Evolutionary conservation across 2,329 filamentous ascomycete species (phyloP).

Genomic region (Lojkania enalia): DNA sequence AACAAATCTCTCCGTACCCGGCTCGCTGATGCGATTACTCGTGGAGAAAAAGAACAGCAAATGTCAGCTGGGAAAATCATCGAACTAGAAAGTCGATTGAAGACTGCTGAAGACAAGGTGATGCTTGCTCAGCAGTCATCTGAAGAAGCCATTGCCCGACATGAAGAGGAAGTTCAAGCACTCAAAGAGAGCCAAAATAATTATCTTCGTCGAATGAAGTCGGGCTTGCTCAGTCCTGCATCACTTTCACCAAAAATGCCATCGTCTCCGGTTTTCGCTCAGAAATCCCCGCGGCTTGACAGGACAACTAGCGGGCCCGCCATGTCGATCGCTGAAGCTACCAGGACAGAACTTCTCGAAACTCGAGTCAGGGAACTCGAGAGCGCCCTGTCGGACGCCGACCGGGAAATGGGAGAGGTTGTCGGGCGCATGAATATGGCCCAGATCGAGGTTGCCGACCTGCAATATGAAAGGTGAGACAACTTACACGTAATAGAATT

Average conservation of each 20-base stretch:
- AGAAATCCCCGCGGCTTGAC: conserved; percentile 63
- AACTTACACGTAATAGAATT: not conserved
- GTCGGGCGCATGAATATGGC: conserved; percentile 80
- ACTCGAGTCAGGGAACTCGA: conserved; percentile 83
- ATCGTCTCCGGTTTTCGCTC: conserved; percentile 64
- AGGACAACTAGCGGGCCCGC: conserved; percentile 64
- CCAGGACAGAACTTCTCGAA: conserved; percentile 75
- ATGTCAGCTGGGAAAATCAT: conserved; percentile 81
- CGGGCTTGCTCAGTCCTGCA: conserved; percentile 51
- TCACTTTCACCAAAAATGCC: conserved; percentile 62
- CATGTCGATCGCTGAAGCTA: conserved; percentile 65
- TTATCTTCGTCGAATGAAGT: conserved; percentile 74
- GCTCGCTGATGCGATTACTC: conserved; percentile 75
- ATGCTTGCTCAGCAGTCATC: conserved; percentile 81
- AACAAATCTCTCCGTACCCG: conserved; percentile 77
- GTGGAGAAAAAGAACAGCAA: conserved; percentile 82
- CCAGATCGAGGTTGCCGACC: conserved; percentile 79
- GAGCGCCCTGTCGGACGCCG: conserved; percentile 73
- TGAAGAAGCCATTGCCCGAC: conserved; percentile 78
- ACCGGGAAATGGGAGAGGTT: conserved; percentile 81
- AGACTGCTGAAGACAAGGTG: conserved; percentile 80
- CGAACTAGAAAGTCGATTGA: conserved; percentile 78
- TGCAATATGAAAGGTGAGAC: conserved; percentile 67
- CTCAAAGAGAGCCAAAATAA: conserved; percentile 76
- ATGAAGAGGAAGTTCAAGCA: conserved; percentile 80